Conservation (phyloP, 768 basidiomycete species). For the Pisolithus orientalis region DNA sequence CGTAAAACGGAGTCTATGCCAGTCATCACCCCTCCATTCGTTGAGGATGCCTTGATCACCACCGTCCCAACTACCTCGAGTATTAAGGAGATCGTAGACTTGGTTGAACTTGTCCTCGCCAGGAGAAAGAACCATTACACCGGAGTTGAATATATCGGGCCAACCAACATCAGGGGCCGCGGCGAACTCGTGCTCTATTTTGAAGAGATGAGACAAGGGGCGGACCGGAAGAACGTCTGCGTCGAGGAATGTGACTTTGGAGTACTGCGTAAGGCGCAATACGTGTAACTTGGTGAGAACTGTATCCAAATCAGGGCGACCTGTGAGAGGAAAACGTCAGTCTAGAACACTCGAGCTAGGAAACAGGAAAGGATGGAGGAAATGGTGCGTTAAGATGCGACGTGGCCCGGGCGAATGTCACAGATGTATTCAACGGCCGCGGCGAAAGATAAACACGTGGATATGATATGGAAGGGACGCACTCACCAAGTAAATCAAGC, state of each 20-base stretch:
- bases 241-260: constrained; percentile 86
- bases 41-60: constrained; percentile 98
- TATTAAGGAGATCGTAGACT: constrained; percentile 61
- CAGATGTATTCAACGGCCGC: not conserved
- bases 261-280: constrained; percentile 84
- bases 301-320: constrained; percentile 87
- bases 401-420: not conserved
- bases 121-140: constrained; percentile 83
- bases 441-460: constrained; percentile 1
- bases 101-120: constrained; percentile 77
- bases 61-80: constrained; percentile 91
- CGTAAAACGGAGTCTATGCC: constrained; percentile 94
- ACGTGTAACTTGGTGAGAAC: constrained; percentile 96
- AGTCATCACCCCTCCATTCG: constrained; percentile 82
- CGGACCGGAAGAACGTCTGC: constrained; percentile 86
- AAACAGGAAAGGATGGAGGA: constrained; percentile 7
- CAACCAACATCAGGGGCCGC: constrained; percentile 97
- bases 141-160: constrained; percentile 99
- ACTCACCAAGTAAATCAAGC: constrained; percentile 79
- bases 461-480: constrained; percentile 7
- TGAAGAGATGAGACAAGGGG: constrained; percentile 90
- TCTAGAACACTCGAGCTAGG: not conserved
- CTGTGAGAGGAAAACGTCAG: constrained; percentile 37
- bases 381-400: not conserved
- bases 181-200: constrained; percentile 74